Percentiles rank a stretch among this genome's conserved stretches.
Evolutionary conservation across 192 early-diverging fungal genomes (phyloP).

Genomic region (Coemansia sp.): DNA sequence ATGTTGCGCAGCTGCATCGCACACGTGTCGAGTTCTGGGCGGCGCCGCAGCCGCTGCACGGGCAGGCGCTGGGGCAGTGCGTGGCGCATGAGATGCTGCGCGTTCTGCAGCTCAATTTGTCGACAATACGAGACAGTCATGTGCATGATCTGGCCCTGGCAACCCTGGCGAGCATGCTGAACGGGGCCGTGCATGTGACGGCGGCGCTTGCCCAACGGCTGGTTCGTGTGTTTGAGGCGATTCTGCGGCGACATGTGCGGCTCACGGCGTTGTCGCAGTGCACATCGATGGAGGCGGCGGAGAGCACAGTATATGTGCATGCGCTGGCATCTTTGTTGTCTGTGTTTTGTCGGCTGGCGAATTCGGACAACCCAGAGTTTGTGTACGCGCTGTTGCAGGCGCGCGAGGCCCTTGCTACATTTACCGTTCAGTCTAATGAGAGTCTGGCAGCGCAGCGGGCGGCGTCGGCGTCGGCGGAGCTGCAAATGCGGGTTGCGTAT

Average conservation of each 20-base stretch:
- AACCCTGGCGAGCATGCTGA: constrained; percentile 37
- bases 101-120: constrained; percentile 50
- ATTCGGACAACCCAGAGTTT: constrained; percentile 50
- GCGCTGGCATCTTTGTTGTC: constrained; percentile 33
- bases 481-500: constrained; percentile 47
- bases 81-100: constrained; percentile 13
- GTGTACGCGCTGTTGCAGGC: constrained; percentile 50
- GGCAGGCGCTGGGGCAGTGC: constrained; percentile 37
- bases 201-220: constrained; percentile 44
- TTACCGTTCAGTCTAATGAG: neutral
- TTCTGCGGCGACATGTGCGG: constrained; percentile 27
- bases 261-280: constrained; percentile 12
- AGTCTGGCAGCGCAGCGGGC: constrained; percentile 5
- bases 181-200: constrained; percentile 17
- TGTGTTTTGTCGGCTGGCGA: constrained; percentile 30
- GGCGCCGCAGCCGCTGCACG: constrained; percentile 33
- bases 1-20: constrained; percentile 44
- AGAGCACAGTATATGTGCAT: constrained; percentile 34
- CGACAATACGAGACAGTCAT: constrained; percentile 42
- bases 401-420: constrained; percentile 26
- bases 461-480: constrained; percentile 21
- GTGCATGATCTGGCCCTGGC: constrained; percentile 40
- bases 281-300: constrained; percentile 12
- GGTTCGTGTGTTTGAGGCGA: constrained; percentile 49
- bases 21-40: constrained; percentile 45